Conservation (phyloP, 805 yeast genomes). For the Candida multigemmis region DNA sequence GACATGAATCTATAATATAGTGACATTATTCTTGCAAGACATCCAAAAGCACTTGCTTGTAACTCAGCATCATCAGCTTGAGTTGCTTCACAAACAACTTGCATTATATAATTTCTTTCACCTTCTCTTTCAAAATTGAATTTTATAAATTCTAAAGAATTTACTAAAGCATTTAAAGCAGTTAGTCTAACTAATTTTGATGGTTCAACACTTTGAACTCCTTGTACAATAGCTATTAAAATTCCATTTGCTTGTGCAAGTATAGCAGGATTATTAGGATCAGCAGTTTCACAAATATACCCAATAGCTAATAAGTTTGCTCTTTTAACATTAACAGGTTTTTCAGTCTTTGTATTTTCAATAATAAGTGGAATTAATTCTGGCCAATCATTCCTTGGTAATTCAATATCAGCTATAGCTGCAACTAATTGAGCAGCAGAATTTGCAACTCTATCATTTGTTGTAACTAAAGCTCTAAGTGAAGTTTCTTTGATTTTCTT, state of each 20-base stretch:
- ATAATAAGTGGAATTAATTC: conserved; percentile 78
- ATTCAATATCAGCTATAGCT: conserved; percentile 92
- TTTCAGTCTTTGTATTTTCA: conserved; percentile 73
- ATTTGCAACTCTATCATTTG: conserved; percentile 72
- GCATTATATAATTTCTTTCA: conserved; percentile 96
- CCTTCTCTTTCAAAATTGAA: conserved; percentile 86
- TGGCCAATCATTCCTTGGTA: conserved; percentile 84
- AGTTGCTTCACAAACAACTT: conserved; percentile 98
- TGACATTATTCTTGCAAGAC: conserved; percentile 85
- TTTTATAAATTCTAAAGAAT: conserved; percentile 83
- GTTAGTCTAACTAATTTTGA: conserved; percentile 71
- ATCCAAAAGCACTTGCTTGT: conserved; percentile 93
- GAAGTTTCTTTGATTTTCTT: conserved; percentile 53
- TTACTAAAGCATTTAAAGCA: conserved; percentile 85
- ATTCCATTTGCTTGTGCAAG: conserved; percentile 85
- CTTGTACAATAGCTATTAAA: conserved; percentile 92
- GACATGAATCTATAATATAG: conserved; percentile 85
- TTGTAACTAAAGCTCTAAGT: conserved; percentile 52
- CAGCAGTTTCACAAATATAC: conserved; percentile 91
- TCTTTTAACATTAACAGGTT: conserved; percentile 73
- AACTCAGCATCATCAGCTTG: conserved; percentile 74
- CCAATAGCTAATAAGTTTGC: conserved; percentile 87
- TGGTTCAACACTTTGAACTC: conserved; percentile 80
- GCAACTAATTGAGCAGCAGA: conserved; percentile 92
- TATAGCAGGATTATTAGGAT: conserved; percentile 69